Percentiles rank a stretch among this genome's conserved stretches.
Conservation (phyloP, 805 yeast genomes). For the Yamadazyma phyllophila region DNA sequence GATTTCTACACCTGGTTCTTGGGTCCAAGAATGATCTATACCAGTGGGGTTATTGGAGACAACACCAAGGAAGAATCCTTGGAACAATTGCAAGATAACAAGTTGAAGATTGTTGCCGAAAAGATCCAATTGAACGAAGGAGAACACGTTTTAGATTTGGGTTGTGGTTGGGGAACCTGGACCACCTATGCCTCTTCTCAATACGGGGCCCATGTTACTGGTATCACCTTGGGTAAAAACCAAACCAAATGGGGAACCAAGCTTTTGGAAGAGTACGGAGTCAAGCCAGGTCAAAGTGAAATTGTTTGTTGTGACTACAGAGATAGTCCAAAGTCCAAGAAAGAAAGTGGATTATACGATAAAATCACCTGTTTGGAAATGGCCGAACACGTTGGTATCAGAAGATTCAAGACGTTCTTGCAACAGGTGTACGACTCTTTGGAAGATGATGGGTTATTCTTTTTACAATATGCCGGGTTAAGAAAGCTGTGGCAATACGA, state of each 20-base stretch:
- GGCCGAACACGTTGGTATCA: conserved; percentile 95
- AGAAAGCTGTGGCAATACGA: conserved; percentile 94
- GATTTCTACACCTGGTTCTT: conserved; percentile 92
- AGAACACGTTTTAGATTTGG: conserved; percentile 77
- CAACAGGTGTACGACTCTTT: conserved; percentile 80
- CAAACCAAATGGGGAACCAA: conserved; percentile 88
- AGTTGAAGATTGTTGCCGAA: conserved; percentile 82
- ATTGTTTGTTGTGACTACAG: conserved; percentile 86
- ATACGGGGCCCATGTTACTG: conserved; percentile 84
- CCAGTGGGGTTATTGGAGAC: conserved; percentile 80
- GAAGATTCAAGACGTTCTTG: conserved; percentile 74
- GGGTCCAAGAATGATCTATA: conserved; percentile 93
- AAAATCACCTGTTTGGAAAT: conserved; percentile 89
- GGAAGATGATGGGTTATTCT: conserved; percentile 89
- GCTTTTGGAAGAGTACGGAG: conserved; percentile 65
- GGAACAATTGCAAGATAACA: conserved; percentile 84
- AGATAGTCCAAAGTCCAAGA: conserved; percentile 72
- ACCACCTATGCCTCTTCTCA: conserved; percentile 79
- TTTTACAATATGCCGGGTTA: conserved; percentile 84
- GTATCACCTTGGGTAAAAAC: conserved; percentile 84
- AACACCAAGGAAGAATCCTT: conserved; percentile 68
- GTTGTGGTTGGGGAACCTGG: conserved; percentile 97
- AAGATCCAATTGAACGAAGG: conserved; percentile 73
- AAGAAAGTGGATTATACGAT: conserved; percentile 55
- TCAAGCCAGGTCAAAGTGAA: conserved; percentile 63